Conservation (phyloP, 345 rosid species). For the Gossypium raimondii region DNA sequence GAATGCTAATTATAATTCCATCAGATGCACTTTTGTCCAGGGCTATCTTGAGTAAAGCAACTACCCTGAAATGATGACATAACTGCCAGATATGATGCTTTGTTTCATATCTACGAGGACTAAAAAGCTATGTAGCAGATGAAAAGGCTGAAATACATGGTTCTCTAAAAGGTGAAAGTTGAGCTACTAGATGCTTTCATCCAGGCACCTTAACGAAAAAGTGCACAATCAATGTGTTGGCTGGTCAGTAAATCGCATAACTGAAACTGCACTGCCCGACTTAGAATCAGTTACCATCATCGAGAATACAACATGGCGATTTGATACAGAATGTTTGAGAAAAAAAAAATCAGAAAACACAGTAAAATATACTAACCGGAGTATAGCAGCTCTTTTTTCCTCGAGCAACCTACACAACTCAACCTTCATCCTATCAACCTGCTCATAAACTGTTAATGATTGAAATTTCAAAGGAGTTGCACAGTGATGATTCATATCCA, state of each 20-base stretch:
- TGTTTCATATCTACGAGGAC: neutral
- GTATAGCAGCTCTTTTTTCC: slow-evolving; percentile 78
- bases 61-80: neutral
- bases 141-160: neutral
- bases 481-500: slow-evolving; percentile 11
- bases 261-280: neutral
- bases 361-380: slow-evolving; percentile 52
- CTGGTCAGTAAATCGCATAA: neutral
- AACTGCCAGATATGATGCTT: neutral
- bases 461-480: slow-evolving; percentile 47
- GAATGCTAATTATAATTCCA: slow-evolving; percentile 7
- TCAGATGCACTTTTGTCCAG: neutral
- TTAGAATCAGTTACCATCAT: neutral
- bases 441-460: slow-evolving; percentile 47
- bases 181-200: neutral
- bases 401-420: slow-evolving; percentile 79
- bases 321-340: neutral
- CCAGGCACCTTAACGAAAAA: neutral
- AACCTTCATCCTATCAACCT: slow-evolving; percentile 91
- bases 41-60: neutral
- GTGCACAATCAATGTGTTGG: neutral
- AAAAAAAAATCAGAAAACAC: slow-evolving; percentile 18
- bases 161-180: neutral
- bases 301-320: neutral
- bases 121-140: neutral